Base-by-base conservation (phyloP, 768 basidiomycete species). In the Coprinopsis marcescibilis region DNA sequence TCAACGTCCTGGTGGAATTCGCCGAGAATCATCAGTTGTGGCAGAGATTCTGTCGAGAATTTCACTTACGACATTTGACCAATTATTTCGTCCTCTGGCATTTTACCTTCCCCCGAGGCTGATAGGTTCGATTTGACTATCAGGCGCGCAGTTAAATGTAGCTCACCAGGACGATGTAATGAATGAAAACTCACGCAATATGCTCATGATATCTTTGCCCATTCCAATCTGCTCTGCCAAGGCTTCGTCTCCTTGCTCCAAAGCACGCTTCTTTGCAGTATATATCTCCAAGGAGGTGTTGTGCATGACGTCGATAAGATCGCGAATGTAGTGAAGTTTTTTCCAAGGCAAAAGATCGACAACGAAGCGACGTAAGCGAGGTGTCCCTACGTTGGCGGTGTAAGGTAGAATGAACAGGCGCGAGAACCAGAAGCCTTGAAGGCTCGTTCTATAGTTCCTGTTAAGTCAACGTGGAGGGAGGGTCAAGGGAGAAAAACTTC, bases 131-230 rank as follows among this genome's bases (percentile, higher is more conserved):
- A 67, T 46, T 60, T 61, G 48, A 72, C 72, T 74, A 30, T 29
- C 23, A 11, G 21, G 17, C 27, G n/a, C n/a, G n/a, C n/a, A 20
- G 20, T 7, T 33, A 24, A 42, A 39, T 34, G 12, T 25, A 48
- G 12, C 20, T 32, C 14, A 12, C 26, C n/a, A n/a, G n/a, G n/a
- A n/a, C n/a, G n/a, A n/a, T n/a, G 26, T 19, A 23, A 45, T 65
- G 27, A n/a, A n/a, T n/a, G n/a, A n/a, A n/a, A n/a, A n/a, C n/a
- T n/a, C 52, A 75, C 72, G 48, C 25, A 73, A 53, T 19, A 70
- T 58, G 46, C 69, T 73, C 51, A 73, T 63, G 27, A 75, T 61
- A 51, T 74, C 72, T 43, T 66, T 69, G 10, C 69, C 68, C 36
- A 60, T 58, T 5, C 65, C 67, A 29, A 69, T 55, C 40, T 67